These are phyloP conservation scores for Rosa multiflora DNA, from an alignment of 306 rosid species.

Conservation along the genomic window DNA sequence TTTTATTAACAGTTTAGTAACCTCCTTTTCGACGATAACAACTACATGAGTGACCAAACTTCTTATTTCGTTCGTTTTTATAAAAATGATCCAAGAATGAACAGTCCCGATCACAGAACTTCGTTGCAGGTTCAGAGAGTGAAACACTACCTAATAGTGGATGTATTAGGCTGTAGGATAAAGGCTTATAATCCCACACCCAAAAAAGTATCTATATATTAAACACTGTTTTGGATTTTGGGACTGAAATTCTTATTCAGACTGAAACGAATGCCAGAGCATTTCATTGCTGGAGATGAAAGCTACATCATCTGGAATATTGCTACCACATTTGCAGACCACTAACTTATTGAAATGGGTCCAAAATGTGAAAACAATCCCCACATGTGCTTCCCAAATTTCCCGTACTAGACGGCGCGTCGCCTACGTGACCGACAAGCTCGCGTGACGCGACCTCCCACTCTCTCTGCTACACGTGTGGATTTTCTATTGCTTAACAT, in stretches of 20 bases:
- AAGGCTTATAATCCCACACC: neutral
- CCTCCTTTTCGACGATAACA: too few relatives aligned
- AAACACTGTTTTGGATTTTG: neutral
- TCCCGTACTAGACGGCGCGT: constrained; percentile 1
- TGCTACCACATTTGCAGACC: constrained; percentile 5
- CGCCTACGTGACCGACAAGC: neutral
- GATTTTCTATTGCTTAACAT: neutral
- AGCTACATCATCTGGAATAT: neutral
- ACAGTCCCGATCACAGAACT: too few relatives aligned
- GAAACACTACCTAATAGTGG: too few relatives aligned
- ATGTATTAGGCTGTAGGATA: too few relatives aligned
- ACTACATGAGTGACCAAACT: too few relatives aligned
- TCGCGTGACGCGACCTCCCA: neutral
- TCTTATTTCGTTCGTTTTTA: too few relatives aligned
- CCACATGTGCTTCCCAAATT: neutral
- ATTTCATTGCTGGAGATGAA: constrained; percentile 7
- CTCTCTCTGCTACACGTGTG: neutral
- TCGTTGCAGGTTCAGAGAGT: too few relatives aligned
- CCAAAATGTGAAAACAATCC: neutral
- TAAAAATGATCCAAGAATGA: too few relatives aligned
- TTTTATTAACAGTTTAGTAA: too few relatives aligned
- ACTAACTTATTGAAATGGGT: neutral
- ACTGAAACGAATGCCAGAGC: neutral
- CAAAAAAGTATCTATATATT: neutral
- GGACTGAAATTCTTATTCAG: neutral